These are phyloP conservation scores for Chlorella sp. DNA, from an alignment of 139 green algal genomes.

Conservation along the genomic window DNA sequence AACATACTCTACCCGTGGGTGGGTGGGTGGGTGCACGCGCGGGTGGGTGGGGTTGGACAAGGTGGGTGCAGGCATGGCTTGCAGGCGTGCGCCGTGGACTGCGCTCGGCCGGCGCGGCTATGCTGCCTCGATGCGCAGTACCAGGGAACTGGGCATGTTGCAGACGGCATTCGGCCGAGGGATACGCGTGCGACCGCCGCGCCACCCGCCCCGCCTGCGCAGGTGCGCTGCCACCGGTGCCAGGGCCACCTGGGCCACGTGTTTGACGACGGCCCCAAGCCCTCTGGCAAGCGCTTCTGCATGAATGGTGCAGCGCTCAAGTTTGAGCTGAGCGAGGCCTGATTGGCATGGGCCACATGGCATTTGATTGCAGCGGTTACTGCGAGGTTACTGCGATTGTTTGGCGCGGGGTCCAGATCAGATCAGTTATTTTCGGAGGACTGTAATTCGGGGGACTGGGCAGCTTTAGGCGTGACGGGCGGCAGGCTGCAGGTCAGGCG, in stretches of 20 bases:
- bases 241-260: constrained; percentile 74
- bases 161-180: no score
- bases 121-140: not conserved
- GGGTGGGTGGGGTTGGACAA: no score
- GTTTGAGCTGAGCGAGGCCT: constrained; percentile 55
- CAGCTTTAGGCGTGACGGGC: no score
- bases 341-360: no score
- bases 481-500: no score
- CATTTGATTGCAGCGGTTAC: no score
- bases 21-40: not conserved
- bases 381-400: no score
- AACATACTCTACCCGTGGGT: not conserved
- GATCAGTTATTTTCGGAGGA: no score
- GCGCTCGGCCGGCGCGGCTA: not conserved
- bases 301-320: constrained; percentile 82
- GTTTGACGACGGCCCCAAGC: constrained; percentile 85
- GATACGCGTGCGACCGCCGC: no score
- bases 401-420: no score
- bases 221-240: constrained; percentile 56
- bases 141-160: not conserved
- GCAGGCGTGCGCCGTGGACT: not conserved
- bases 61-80: no score
- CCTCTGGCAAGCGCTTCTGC: constrained; percentile 88
- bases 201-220: not conserved
- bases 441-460: no score